Evolutionary conservation across 768 basidiomycete genomes (phyloP), one percentile per base, ranked within the genome.

Genomic region (Pluteus cervinus): DNA sequence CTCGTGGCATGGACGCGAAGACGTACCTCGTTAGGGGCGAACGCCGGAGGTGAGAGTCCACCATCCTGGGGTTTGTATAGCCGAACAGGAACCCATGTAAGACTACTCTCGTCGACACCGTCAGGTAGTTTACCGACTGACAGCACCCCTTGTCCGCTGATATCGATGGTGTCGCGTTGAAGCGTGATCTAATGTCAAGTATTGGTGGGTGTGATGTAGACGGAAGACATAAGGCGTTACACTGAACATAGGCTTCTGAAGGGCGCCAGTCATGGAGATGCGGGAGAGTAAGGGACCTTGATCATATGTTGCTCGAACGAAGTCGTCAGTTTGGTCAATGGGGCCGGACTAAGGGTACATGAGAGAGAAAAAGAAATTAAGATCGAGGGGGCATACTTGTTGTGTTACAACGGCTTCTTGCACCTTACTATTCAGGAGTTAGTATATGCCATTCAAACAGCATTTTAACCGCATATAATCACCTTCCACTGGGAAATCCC

Each of bases 111-210:
- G 6, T 56, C 45, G 2, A 84, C 62, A 1, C 67, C 68, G 1
- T 48, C 42, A 3, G 84, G 85, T 5, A 86, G 62, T 36, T 69
- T 73, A 4, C 86, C 86, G 14, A 88, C 63, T 36, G 74, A 81
- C 24, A 87, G 55, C 41, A 73, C 54, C 2, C 85, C 84, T 39
- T 84, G 81, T 1, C 81, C 81, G 1, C 81, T 79, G n/a, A 82
- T 60, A 26, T 81, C 71, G 12, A 86, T 56, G 0, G 75, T 62
- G 44, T 86, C 75, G 24, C 86, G 76, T 49, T 89, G 86, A 8
- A 89, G 61, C 0, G 77, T 67, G n/a, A n/a, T n/a, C n/a, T n/a
- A n/a, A n/a, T n/a, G n/a, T n/a, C n/a, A n/a, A n/a, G n/a, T n/a
- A n/a, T n/a, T n/a, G n/a, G n/a, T n/a, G n/a, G n/a, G n/a, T n/a